phyloP scores from a whole-genome alignment of 352 stramenopile species.

The Pythium coloratum region DNA sequence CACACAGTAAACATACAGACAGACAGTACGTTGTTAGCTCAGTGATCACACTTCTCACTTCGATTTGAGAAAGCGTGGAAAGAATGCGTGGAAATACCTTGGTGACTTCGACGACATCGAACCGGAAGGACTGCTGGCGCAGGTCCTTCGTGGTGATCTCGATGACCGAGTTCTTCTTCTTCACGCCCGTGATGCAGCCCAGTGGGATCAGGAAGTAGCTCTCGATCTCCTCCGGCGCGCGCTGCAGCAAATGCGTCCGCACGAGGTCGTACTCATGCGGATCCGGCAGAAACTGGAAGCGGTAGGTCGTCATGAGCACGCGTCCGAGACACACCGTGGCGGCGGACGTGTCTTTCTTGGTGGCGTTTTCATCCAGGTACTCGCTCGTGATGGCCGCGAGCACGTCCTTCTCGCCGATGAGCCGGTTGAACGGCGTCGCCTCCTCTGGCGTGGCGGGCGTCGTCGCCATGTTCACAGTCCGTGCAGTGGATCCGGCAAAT shows the following conservation, averaged over 20 bases:
- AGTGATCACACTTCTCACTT: no score
- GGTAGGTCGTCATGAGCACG: constrained; percentile 85
- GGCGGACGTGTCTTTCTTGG: constrained; percentile 59
- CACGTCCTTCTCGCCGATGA: constrained; percentile 77
- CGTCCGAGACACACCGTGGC: constrained; percentile 62
- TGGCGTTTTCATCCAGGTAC: constrained; percentile 61
- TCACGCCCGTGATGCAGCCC: constrained; percentile 71
- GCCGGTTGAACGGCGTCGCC: constrained; percentile 31
- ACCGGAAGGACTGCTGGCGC: constrained; percentile 73
- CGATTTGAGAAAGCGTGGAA: no score
- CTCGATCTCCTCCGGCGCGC: constrained; percentile 63
- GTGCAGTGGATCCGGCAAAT: background rate
- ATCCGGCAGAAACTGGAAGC: constrained; percentile 80
- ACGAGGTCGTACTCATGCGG: constrained; percentile 56
- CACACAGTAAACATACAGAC: background rate
- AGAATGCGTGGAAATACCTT: constrained; percentile 30
- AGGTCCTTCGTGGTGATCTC: constrained; percentile 82
- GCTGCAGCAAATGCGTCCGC: constrained; percentile 50
- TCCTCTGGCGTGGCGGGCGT: constrained; percentile 23
- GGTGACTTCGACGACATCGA: constrained; percentile 70
- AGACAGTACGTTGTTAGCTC: background rate
- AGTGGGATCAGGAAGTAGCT: constrained; percentile 78
- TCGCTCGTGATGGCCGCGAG: constrained; percentile 73
- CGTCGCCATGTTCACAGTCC: background rate
- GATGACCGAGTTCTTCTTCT: constrained; percentile 78